Evolutionary conservation across 1,284 basidiomycete species (phyloP), one percentile per base, ranked within the genome.

Genomic region (Agaricales sp.): DNA sequence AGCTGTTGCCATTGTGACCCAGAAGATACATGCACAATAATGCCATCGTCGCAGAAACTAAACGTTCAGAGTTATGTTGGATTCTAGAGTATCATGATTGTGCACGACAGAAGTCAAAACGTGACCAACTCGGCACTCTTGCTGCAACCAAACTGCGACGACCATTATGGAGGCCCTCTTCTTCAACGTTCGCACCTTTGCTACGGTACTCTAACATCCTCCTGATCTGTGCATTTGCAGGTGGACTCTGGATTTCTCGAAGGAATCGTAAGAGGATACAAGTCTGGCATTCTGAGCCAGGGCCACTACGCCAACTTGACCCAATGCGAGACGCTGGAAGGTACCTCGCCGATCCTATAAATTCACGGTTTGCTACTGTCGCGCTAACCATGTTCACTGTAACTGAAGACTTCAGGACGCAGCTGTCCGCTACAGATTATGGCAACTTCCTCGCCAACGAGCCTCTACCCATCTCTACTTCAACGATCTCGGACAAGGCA

Each of bases 381-480:
- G 44, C 18, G 23, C 14, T 6, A 3, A 49, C 18, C n/a, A n/a
- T n/a, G n/a, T n/a, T n/a, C n/a, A n/a, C n/a, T n/a, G n/a, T n/a
- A n/a, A n/a, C n/a, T n/a, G n/a, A n/a, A 95, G 93, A 96, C 68
- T 84, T 97, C 64, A 75, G 90, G 54, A 91, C 93, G 51, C 93
- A 97, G 61, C 77, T 99, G 43, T 89, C 90, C 4, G 83, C 94
- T 4, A 99, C 95, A 8, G 96, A 99, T 71, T 99, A 99, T 66
- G 93, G 94, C 62, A 97, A 93, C 70, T 99, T 99, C 65, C 84
- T 99, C 46, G 84, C 95, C 30, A 98, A 97, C 63, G 96, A 99
- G 65, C 86, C 94, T 2, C 77, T 91, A n/a, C 95, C 94, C 14
- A 79, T 98, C 53, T 91, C 92, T 47, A 98, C 95, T 4, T 86